Evolutionary conservation across 139 green algal genomes (phyloP).

Genomic region (Coelastrella sp.): DNA sequence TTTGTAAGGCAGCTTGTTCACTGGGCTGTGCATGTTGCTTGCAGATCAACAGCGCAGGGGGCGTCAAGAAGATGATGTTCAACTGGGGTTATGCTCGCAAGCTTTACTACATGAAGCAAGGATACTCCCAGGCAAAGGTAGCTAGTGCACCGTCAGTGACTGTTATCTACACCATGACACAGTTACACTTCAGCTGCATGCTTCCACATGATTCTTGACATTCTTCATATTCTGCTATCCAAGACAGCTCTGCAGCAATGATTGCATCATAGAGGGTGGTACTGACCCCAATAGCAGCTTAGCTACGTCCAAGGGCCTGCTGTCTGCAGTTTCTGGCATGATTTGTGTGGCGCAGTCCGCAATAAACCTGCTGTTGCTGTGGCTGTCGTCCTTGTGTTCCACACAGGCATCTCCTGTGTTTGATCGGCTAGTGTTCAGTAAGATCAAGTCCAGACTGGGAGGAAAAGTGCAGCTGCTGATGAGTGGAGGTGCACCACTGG

Average conservation of each 20-base stretch:
- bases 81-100: neutral
- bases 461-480: conserved; percentile 72
- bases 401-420: neutral
- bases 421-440: neutral
- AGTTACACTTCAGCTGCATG: no score
- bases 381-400: conserved; percentile 31
- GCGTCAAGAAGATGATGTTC: conserved; percentile 22
- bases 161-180: no score
- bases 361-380: neutral
- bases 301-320: no score
- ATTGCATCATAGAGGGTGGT: no score
- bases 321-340: no score
- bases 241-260: no score
- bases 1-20: no score
- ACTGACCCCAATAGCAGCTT: no score
- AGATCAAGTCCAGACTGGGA: conserved; percentile 54
- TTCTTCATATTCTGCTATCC: no score
- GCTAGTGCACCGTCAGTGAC: no score
- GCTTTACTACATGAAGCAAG: conserved; percentile 1
- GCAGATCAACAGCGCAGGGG: neutral
- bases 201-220: no score
- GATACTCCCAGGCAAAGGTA: conserved; percentile 54
- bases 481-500: conserved; percentile 67
- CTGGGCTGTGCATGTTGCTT: neutral
- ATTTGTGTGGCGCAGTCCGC: no score